These are phyloP conservation scores for Termitomyces eurrhizus DNA, from an alignment of 768 basidiomycete species.

Conservation along the genomic window DNA sequence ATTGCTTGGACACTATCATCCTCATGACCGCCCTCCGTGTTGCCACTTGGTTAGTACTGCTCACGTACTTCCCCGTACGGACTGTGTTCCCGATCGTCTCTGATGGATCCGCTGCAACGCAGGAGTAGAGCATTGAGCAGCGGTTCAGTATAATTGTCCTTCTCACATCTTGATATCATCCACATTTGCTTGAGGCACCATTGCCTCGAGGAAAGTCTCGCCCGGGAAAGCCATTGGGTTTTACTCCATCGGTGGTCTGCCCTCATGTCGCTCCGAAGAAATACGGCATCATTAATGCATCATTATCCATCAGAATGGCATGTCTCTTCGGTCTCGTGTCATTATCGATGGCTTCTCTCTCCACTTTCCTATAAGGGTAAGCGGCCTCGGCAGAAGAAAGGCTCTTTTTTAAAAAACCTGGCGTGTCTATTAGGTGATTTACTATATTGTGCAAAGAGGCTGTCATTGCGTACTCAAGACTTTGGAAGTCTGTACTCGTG, in stretches of 20 bases:
- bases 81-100: not conserved
- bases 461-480: not conserved
- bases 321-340: not conserved
- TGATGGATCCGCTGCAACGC: not conserved
- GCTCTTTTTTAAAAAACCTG: not conserved
- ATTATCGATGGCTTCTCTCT: conserved; percentile 2
- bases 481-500: not conserved
- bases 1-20: not conserved
- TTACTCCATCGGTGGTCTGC: not conserved
- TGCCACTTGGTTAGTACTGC: not conserved
- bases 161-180: too few relatives aligned
- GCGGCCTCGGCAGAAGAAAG: not conserved
- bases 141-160: not conserved
- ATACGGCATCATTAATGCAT: not conserved
- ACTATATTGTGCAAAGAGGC: not conserved
- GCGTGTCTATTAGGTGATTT: not conserved
- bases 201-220: not conserved
- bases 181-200: not conserved
- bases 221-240: not conserved
- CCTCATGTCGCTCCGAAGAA: conserved; percentile 1
- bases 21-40: not conserved
- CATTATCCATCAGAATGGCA: not conserved
- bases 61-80: conserved; percentile 3
- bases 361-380: conserved; percentile 6
- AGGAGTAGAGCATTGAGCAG: not conserved